Conservation (phyloP, 2,329 filamentous ascomycete species). For the Penicillium sp. region DNA sequence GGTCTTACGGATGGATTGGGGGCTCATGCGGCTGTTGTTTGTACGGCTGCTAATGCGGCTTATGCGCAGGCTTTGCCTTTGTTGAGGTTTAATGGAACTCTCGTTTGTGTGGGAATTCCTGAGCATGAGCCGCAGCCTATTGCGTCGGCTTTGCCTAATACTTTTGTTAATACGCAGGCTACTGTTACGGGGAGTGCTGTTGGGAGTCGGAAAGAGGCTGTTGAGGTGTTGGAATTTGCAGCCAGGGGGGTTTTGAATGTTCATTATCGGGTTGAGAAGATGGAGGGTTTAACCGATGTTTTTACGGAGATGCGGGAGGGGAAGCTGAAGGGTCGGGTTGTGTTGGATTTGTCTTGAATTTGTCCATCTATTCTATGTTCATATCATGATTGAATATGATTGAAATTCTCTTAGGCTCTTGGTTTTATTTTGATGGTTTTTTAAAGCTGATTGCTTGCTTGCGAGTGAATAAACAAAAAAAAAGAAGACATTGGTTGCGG, state of each 20-base stretch:
- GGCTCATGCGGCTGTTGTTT: conserved; percentile 57
- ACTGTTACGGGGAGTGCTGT: conserved; percentile 52
- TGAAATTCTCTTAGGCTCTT: too few relatives aligned
- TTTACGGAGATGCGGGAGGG: conserved; percentile 48
- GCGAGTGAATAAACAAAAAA: too few relatives aligned
- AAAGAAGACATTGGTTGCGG: background rate
- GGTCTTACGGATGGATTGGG: conserved; percentile 54
- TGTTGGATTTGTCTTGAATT: conserved; percentile 39
- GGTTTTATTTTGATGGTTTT: too few relatives aligned
- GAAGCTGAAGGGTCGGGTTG: conserved; percentile 48
- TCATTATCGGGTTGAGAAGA: conserved; percentile 45
- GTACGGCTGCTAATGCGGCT: conserved; percentile 50
- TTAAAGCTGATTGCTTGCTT: too few relatives aligned
- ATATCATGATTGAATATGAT: too few relatives aligned
- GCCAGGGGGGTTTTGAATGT: conserved; percentile 49
- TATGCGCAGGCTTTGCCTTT: conserved; percentile 52
- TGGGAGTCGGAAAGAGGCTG: conserved; percentile 52
- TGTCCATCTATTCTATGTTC: too few relatives aligned
- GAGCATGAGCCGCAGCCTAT: conserved; percentile 49
- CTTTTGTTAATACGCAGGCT: conserved; percentile 43
- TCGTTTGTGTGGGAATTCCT: conserved; percentile 56
- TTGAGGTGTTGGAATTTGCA: conserved; percentile 50
- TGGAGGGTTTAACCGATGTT: conserved; percentile 48
- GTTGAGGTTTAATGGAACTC: conserved; percentile 50
- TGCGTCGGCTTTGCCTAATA: conserved; percentile 44